A percentile compares a stretch with the other conserved stretches of the same genome.
Evolutionary conservation across 768 basidiomycete species (phyloP).

Genomic region (Guyanaporus albipodus): DNA sequence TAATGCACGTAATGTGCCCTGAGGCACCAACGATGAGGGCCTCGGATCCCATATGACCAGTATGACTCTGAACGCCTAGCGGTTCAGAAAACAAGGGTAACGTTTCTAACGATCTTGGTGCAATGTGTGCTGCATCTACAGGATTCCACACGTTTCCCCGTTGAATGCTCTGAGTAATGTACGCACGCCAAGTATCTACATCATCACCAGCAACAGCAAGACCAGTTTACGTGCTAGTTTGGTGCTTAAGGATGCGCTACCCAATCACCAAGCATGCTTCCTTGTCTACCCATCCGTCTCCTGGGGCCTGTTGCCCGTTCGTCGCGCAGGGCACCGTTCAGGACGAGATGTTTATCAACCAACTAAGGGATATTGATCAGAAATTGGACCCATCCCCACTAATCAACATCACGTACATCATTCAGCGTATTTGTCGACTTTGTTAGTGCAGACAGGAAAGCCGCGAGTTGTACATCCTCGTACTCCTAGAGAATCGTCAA

Average conservation of each 20-base stretch:
- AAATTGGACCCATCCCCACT: neutral
- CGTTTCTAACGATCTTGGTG: too few relatives aligned
- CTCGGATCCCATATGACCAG: too few relatives aligned
- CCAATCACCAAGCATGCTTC: conserved; percentile 52
- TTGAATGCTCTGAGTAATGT: neutral
- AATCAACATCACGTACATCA: conserved; percentile 56
- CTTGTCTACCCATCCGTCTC: conserved; percentile 48
- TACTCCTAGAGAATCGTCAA: conserved; percentile 63
- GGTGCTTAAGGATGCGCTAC: conserved; percentile 45
- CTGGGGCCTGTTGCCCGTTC: conserved; percentile 43
- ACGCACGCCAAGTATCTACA: neutral
- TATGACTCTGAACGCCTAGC: too few relatives aligned
- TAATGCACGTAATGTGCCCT: too few relatives aligned
- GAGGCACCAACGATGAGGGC: too few relatives aligned
- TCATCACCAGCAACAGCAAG: too few relatives aligned
- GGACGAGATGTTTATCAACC: conserved; percentile 71
- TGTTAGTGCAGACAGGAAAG: conserved; percentile 82
- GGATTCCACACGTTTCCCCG: neutral
- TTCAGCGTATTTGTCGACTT: conserved; percentile 86
- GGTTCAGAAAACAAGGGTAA: too few relatives aligned
- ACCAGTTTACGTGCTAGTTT: too few relatives aligned
- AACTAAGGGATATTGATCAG: conserved; percentile 39
- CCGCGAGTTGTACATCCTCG: conserved; percentile 90
- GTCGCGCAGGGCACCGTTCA: conserved; percentile 55
- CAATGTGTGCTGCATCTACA: too few relatives aligned